These are phyloP conservation scores for Chlorella sp. DNA, from an alignment of 139 green algal genomes.

Conservation along the genomic window DNA sequence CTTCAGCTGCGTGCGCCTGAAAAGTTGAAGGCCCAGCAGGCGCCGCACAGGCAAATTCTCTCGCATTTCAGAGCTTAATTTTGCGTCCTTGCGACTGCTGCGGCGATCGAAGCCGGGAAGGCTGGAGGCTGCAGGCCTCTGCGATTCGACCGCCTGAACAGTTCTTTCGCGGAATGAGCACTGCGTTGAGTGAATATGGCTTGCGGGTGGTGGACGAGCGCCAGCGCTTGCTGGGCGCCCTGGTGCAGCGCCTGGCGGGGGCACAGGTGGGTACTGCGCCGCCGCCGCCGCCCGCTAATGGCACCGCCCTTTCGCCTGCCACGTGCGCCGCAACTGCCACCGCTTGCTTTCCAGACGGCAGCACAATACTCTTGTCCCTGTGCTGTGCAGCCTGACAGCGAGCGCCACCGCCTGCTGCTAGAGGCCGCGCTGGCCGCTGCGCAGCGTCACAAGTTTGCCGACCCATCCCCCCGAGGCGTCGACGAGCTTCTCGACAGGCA, in stretches of 20 bases:
- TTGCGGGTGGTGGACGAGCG: neutral
- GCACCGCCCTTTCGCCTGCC: no score
- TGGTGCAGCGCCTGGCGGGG: constrained; percentile 11
- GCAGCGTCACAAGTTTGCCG: constrained; percentile 19
- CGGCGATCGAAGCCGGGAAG: no score
- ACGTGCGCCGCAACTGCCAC: neutral
- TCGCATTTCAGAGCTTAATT: neutral
- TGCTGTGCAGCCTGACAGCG: neutral
- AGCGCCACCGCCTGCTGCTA: neutral
- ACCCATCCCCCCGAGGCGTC: neutral
- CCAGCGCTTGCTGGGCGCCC: neutral
- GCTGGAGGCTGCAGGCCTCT: no score
- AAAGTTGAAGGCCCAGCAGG: neutral
- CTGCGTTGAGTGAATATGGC: constrained; percentile 3
- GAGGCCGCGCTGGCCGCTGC: neutral
- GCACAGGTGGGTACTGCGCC: neutral
- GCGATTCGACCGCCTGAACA: neutral
- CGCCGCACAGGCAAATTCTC: neutral
- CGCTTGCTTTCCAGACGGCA: neutral
- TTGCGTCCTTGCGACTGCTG: no score
- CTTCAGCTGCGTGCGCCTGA: neutral
- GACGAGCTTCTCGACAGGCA: constrained; percentile 2
- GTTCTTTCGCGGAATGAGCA: neutral
- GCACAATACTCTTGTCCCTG: neutral
- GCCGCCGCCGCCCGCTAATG: neutral